These are phyloP conservation scores for Peronospora belbahrii DNA, from an alignment of 352 stramenopile genomes.

Conservation along the genomic window DNA sequence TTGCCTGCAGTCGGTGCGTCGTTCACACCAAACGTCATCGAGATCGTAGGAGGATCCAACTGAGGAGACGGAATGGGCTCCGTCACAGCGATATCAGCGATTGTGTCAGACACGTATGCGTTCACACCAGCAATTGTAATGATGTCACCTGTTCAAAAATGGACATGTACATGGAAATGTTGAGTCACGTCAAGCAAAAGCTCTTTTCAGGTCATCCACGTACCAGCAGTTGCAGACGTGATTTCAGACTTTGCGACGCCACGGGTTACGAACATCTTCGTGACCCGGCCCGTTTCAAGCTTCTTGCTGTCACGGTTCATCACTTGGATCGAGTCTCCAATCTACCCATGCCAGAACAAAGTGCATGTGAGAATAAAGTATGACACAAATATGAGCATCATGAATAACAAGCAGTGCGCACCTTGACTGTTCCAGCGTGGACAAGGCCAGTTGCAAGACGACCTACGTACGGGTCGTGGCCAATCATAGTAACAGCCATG, in stretches of 20 bases:
- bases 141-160: conserved; percentile 86
- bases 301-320: conserved; percentile 83
- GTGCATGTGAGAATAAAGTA: conserved; percentile 4
- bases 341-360: conserved; percentile 18
- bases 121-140: conserved; percentile 94
- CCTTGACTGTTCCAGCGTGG: conserved; percentile 86
- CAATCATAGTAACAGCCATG: conserved; percentile 94
- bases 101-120: conserved; percentile 86
- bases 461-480: conserved; percentile 97
- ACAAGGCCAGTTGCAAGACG: conserved; percentile 94
- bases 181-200: background rate
- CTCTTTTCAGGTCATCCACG: background rate
- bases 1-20: conserved; percentile 92
- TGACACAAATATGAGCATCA: background rate
- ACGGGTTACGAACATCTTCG: conserved; percentile 85
- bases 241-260: conserved; percentile 83
- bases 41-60: conserved; percentile 95
- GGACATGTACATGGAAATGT: background rate
- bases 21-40: conserved; percentile 97
- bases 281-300: conserved; percentile 69
- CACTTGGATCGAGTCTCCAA: conserved; percentile 86
- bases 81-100: conserved; percentile 62
- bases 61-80: conserved; percentile 89
- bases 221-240: conserved; percentile 74
- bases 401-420: background rate